phyloP scores from a whole-genome alignment of 352 stramenopile genomes.

The Phytopythium kandeliae region DNA sequence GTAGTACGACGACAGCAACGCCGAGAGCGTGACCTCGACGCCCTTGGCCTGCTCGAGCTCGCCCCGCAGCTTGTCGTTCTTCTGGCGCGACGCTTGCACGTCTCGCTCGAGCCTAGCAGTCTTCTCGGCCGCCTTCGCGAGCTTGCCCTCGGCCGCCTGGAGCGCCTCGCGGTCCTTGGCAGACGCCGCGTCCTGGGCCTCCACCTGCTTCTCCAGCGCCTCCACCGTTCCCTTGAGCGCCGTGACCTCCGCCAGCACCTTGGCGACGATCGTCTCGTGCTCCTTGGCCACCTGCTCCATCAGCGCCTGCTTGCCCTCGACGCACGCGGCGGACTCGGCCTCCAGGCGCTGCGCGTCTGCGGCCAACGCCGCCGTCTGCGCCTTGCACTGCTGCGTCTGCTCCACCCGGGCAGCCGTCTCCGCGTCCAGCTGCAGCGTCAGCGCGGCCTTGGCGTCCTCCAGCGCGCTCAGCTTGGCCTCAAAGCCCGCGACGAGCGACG shows the following conservation, averaged over 20 bases:
- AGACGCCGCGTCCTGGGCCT: constrained; percentile 11
- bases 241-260: constrained; percentile 21
- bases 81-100: constrained; percentile 45
- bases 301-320: constrained; percentile 31
- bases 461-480: constrained; percentile 44
- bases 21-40: constrained; percentile 53
- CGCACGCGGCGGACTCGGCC: constrained; percentile 19
- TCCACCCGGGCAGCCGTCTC: constrained; percentile 21
- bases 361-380: constrained; percentile 13
- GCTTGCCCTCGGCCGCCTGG: constrained; percentile 17
- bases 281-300: constrained; percentile 27
- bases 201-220: constrained; percentile 15
- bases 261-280: constrained; percentile 21
- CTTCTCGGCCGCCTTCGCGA: constrained; percentile 27
- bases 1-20: constrained; percentile 74
- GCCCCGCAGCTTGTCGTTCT: constrained; percentile 49
- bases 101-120: constrained; percentile 39
- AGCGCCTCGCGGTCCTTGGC: constrained; percentile 13
- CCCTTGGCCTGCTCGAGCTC: constrained; percentile 43
- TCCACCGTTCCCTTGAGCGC: constrained; percentile 12
- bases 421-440: constrained; percentile 32
- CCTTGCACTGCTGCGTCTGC: constrained; percentile 19
- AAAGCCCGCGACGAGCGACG: constrained; percentile 27
- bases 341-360: constrained; percentile 32
- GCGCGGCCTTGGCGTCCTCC: constrained; percentile 28